phyloP scores from a whole-genome alignment of 2,329 filamentous ascomycete genomes.

The Colletotrichum karsti region DNA sequence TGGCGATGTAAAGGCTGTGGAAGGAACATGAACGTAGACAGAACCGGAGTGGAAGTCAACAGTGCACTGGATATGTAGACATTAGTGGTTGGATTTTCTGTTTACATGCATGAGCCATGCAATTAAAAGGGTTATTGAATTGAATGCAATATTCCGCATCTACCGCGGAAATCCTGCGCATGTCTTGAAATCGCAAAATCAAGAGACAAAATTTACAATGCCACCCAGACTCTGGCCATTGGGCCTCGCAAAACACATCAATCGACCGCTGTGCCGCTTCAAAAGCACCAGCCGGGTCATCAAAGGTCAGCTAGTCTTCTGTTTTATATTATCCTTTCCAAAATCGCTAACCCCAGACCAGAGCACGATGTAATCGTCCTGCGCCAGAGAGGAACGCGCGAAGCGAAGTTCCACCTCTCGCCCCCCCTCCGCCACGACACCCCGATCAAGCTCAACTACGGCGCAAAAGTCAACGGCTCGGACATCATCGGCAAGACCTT shows the following conservation, averaged over 20 bases:
- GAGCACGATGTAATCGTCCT: slow-evolving; percentile 51
- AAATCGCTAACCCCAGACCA: slow-evolving; percentile 29
- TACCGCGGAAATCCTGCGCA: not conserved
- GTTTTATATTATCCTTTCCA: too few relatives aligned
- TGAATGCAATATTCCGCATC: not conserved
- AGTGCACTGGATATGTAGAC: not conserved
- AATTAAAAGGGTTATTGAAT: not conserved
- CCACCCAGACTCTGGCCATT: slow-evolving; percentile 11
- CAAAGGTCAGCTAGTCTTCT: too few relatives aligned
- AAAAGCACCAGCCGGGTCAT: slow-evolving; percentile 10
- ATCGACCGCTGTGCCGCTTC: not conserved
- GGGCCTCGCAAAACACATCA: not conserved
- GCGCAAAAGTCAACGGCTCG: slow-evolving; percentile 55
- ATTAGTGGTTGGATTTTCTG: not conserved
- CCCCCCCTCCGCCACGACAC: slow-evolving; percentile 41
- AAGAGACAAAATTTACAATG: slow-evolving; percentile 1
- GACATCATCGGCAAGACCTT: slow-evolving; percentile 71
- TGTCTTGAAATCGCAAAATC: not conserved
- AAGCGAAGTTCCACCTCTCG: slow-evolving; percentile 47
- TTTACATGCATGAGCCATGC: not conserved
- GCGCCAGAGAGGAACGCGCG: slow-evolving; percentile 45
- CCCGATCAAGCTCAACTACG: slow-evolving; percentile 49
- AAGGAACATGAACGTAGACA: not conserved
- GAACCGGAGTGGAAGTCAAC: not conserved
- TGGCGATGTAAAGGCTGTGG: too few relatives aligned